Evolutionary conservation across 805 yeast genomes (phyloP), one percentile per base, ranked within the genome.

Genomic region (Ogataea minuta): DNA sequence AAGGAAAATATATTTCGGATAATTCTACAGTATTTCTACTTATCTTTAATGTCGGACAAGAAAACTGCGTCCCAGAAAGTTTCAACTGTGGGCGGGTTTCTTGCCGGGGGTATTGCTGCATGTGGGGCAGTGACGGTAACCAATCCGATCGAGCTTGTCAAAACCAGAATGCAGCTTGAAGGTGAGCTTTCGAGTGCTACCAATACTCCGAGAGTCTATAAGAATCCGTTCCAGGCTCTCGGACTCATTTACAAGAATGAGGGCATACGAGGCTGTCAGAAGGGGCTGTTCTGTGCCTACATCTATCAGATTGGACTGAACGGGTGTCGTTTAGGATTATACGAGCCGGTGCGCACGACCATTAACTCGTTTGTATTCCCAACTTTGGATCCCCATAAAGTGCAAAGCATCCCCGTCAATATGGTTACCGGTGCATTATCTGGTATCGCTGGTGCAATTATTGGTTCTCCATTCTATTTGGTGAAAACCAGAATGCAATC

Each of bases 121-220:
- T 90, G 98, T 68, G 93, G 95, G 39, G 98, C 99, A 0, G 99
- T 93, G 31, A 91, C 97, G 0, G 81, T 91, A 59, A 90, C 98
- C 4, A 93, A 93, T 60, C 99, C 99, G 5, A 83, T 93, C 47
- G 99, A 93, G 63, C 70, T 93, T 46, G 88, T 91, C 52, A 93
- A 93, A 67, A 93, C 95, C 7, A 71, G 98, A 66, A 85, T 91
- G 95, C 99, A 93, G 63, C 70, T 93, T 32, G 97, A 93, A 63
- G 99, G 99, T 44, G 98, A 93, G 64, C 70, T 91, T 36, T 67
- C 77, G 9, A 71, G 81, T 10, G 60, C 70, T 23, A 70, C 66
- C 4, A 66, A 72, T 28, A 72, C 71, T 16, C 71, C 81, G 0
- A 68, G 57, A 39, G 50, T 74, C 15, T 93, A 91, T 63, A 83